Evolutionary conservation across 139 green algal species (phyloP).

Genomic region (Chlamydomonas applanata): DNA sequence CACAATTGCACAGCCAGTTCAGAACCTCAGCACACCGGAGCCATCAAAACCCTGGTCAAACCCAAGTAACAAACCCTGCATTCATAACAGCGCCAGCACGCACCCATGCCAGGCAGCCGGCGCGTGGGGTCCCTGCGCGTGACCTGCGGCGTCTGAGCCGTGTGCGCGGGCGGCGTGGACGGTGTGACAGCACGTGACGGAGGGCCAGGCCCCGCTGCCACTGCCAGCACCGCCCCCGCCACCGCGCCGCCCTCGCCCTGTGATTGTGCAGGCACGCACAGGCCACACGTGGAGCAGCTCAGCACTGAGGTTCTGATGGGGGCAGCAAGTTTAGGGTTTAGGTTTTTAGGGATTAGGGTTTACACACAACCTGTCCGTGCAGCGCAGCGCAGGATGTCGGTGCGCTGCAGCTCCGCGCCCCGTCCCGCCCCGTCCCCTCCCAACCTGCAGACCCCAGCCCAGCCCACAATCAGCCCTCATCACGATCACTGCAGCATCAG

Average conservation of each 20-base stretch:
- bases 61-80: too few species aligned
- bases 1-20: too few species aligned
- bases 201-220: slow-evolving; percentile 20
- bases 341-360: too few species aligned
- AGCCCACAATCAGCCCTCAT: background rate
- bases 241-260: slow-evolving; percentile 64
- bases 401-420: too few species aligned
- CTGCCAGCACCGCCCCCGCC: slow-evolving; percentile 60
- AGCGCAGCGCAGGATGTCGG: too few species aligned
- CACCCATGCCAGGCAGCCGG: slow-evolving; percentile 18
- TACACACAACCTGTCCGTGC: too few species aligned
- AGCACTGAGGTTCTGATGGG: background rate
- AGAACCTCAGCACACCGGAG: too few species aligned
- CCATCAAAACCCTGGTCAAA: too few species aligned
- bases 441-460: background rate
- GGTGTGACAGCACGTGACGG: slow-evolving; percentile 1
- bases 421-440: too few species aligned
- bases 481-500: background rate
- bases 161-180: slow-evolving; percentile 38
- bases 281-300: background rate
- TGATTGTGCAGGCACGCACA: background rate
- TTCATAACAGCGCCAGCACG: too few species aligned
- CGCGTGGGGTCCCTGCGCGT: slow-evolving; percentile 39
- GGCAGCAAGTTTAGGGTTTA: background rate
- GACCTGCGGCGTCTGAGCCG: slow-evolving; percentile 37